These are phyloP conservation scores for Talaromyces amestolkiae DNA, from an alignment of 2,329 filamentous ascomycete species.

Conservation along the genomic window DNA sequence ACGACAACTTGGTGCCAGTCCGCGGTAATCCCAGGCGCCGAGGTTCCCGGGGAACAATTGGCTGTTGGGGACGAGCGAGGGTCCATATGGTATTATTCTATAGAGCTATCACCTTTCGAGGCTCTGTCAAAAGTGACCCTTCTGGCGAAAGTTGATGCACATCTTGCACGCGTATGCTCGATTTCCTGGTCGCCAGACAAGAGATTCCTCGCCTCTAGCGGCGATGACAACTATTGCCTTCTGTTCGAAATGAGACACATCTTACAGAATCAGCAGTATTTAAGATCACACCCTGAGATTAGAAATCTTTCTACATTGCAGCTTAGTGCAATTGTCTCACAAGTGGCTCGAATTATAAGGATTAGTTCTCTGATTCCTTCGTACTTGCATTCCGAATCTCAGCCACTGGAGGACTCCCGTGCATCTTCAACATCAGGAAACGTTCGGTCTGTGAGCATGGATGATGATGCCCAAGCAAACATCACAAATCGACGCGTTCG, in stretches of 20 bases:
- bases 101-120: constrained; percentile 70
- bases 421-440: neutral
- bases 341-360: constrained; percentile 25
- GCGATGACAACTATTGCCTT: constrained; percentile 87
- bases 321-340: constrained; percentile 25
- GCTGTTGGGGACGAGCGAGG: constrained; percentile 82
- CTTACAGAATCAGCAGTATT: constrained; percentile 2
- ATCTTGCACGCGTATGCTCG: constrained; percentile 88
- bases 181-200: constrained; percentile 82
- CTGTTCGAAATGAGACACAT: constrained; percentile 67
- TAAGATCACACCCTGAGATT: neutral
- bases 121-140: constrained; percentile 61
- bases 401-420: neutral
- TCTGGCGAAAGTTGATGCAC: constrained; percentile 71
- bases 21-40: constrained; percentile 45
- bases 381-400: neutral
- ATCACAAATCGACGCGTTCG: constrained; percentile 4
- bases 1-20: constrained; percentile 53
- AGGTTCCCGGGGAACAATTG: constrained; percentile 73
- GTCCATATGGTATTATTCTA: constrained; percentile 78
- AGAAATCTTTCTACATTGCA: constrained; percentile 14
- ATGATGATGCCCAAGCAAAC: neutral
- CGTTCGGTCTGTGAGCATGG: neutral
- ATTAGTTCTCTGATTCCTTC: neutral
- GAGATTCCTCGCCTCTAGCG: constrained; percentile 76